Evolutionary conservation across 176 grass and related monocot genomes (phyloP).

Genomic region (Alopecurus myosuroides): DNA sequence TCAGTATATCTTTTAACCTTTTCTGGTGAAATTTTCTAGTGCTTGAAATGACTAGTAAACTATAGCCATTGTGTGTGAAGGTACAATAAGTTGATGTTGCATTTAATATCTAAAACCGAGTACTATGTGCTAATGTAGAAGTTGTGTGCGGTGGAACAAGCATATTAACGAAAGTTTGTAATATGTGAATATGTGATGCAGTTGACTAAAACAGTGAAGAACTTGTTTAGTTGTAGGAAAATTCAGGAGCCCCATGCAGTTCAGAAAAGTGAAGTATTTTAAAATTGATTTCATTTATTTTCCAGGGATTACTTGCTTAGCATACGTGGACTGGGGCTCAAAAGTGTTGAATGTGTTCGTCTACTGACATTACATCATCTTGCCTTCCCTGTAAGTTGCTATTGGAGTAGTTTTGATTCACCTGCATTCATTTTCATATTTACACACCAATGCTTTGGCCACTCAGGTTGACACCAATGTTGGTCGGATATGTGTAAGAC

Average conservation of each 20-base stretch:
- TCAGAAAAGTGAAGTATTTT: constrained; percentile 22
- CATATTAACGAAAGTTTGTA: neutral
- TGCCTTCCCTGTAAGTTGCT: constrained; percentile 84
- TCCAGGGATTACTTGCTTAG: constrained; percentile 90
- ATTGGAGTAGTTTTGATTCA: constrained; percentile 16
- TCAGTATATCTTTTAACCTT: constrained; percentile 18
- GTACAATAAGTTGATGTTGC: neutral
- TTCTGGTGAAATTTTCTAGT: constrained; percentile 13
- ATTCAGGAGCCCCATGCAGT: neutral
- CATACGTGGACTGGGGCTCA: constrained; percentile 92
- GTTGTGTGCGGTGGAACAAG: neutral
- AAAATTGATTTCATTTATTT: constrained; percentile 31
- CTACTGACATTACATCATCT: constrained; percentile 91
- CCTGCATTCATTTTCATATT: constrained; percentile 24
- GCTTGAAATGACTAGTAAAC: neutral
- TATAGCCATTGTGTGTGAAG: neutral
- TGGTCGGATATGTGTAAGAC: constrained; percentile 86
- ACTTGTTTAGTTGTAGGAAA: neutral
- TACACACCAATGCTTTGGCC: constrained; percentile 25
- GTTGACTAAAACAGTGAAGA: neutral
- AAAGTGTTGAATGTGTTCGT: constrained; percentile 97
- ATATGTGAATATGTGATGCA: neutral
- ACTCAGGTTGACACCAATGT: constrained; percentile 97
- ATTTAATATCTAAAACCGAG: constrained; percentile 16
- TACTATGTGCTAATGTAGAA: neutral